phyloP scores from a whole-genome alignment of 129 eudicot species.

The Ambrosia artemisiifolia region DNA sequence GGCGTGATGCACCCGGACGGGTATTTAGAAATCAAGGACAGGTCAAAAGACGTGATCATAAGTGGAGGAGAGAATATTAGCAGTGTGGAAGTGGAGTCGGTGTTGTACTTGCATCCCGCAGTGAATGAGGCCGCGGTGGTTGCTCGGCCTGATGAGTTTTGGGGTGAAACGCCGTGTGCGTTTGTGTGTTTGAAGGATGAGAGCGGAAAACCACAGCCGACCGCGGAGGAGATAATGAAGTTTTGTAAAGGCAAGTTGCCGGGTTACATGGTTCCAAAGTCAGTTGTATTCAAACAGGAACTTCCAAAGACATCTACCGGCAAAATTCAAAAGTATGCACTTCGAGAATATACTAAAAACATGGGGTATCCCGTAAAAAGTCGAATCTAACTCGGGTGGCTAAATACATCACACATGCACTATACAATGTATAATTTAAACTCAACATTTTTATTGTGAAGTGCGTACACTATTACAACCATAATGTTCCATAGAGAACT shows the following conservation, averaged over 20 bases:
- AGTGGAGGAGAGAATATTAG: slow-evolving; percentile 85
- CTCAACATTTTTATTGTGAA: too few relatives aligned
- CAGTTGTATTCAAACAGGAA: slow-evolving; percentile 61
- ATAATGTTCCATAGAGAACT: background rate
- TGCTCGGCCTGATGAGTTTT: slow-evolving; percentile 65
- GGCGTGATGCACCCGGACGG: slow-evolving; percentile 88
- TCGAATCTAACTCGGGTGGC: slow-evolving; percentile 24
- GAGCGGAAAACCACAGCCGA: slow-evolving; percentile 1
- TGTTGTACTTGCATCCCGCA: slow-evolving; percentile 62
- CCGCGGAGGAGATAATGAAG: slow-evolving; percentile 46
- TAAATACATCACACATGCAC: too few relatives aligned
- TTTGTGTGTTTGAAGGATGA: slow-evolving; percentile 58
- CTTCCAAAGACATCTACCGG: slow-evolving; percentile 85
- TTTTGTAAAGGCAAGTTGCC: slow-evolving; percentile 65
- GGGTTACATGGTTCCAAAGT: slow-evolving; percentile 70
- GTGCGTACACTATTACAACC: too few relatives aligned
- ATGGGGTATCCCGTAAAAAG: slow-evolving; percentile 36
- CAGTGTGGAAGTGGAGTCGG: slow-evolving; percentile 83
- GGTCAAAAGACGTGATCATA: slow-evolving; percentile 79
- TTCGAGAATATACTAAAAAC: slow-evolving; percentile 56
- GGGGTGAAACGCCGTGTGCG: slow-evolving; percentile 97
- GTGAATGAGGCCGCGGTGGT: slow-evolving; percentile 83
- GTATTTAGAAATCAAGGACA: slow-evolving; percentile 73
- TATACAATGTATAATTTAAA: too few relatives aligned
- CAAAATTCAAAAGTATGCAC: slow-evolving; percentile 65